phyloP scores from a whole-genome alignment of 1,284 basidiomycete species.

The Pyrrhoderma lamaoense region DNA sequence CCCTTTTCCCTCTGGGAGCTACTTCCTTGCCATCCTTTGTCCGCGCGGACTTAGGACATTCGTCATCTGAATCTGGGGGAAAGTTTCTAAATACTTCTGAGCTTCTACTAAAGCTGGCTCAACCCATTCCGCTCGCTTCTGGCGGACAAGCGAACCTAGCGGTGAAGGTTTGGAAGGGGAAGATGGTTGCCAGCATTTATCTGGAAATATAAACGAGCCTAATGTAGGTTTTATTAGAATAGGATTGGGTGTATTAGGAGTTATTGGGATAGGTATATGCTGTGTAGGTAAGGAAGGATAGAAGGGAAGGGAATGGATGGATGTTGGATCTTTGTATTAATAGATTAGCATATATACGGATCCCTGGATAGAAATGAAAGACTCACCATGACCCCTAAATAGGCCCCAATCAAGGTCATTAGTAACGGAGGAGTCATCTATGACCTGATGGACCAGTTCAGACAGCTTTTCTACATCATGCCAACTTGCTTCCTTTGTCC shows the following conservation, averaged over 20 bases:
- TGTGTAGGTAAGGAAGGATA: neutral
- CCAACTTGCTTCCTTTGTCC: too few species aligned
- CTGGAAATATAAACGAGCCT: slow-evolving; percentile 4
- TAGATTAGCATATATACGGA: neutral
- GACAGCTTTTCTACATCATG: slow-evolving; percentile 5
- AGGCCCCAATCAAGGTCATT: slow-evolving; percentile 20
- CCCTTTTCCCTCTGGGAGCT: neutral
- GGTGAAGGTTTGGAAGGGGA: neutral
- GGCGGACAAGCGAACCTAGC: neutral
- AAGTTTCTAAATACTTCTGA: slow-evolving; percentile 11
- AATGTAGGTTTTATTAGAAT: slow-evolving; percentile 2
- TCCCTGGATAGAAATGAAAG: neutral
- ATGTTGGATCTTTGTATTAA: slow-evolving; percentile 2
- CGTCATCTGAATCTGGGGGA: slow-evolving; percentile 15
- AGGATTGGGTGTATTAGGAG: slow-evolving; percentile 7
- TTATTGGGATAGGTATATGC: slow-evolving; percentile 3
- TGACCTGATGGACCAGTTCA: slow-evolving; percentile 12
- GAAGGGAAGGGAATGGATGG: slow-evolving; percentile 7
- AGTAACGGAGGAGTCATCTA: slow-evolving; percentile 7
- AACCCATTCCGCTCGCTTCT: slow-evolving; percentile 1
- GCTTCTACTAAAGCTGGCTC: slow-evolving; percentile 13
- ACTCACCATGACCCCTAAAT: slow-evolving; percentile 16
- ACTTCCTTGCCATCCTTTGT: neutral
- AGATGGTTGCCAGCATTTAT: neutral
- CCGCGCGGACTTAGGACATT: neutral